Conservation (phyloP, 768 basidiomycete genomes). For the Wakefieldia striispora region DNA sequence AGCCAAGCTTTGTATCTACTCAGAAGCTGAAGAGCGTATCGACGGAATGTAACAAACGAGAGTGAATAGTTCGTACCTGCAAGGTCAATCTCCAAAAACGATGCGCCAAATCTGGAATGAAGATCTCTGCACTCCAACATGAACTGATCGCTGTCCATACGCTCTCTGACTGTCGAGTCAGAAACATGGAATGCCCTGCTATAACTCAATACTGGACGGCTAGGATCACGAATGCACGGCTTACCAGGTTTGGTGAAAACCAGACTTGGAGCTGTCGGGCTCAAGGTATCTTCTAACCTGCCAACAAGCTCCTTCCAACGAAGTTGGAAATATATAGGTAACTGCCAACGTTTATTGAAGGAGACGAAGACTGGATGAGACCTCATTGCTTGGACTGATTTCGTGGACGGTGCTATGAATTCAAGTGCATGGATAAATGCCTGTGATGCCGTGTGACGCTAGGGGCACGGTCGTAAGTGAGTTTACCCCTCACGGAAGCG, state of each 20-base stretch:
- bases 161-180: conserved; percentile 62
- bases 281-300: conserved; percentile 68
- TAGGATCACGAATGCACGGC: not conserved
- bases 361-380: conserved; percentile 63
- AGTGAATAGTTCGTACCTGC: conserved; percentile 53
- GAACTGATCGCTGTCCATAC: conserved; percentile 70
- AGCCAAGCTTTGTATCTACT: conserved; percentile 81
- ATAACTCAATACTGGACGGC: not conserved
- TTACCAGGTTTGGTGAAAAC: conserved; percentile 39
- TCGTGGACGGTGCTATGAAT: conserved; percentile 71
- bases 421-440: conserved; percentile 83
- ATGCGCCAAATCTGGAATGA: conserved; percentile 75
- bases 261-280: conserved; percentile 41
- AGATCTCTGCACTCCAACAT: conserved; percentile 88
- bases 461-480: conserved; percentile 2
- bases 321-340: conserved; percentile 95
- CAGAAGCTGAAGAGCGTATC: conserved; percentile 53
- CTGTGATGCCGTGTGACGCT: conserved; percentile 86
- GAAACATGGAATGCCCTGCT: conserved; percentile 38
- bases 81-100: conserved; percentile 91
- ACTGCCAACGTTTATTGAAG: conserved; percentile 90
- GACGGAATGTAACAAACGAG: not conserved
- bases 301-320: conserved; percentile 93
- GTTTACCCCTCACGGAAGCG: not conserved
- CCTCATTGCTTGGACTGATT: conserved; percentile 70